Conservation (phyloP, 352 stramenopile species). For the Thalassiosira exigua region DNA sequence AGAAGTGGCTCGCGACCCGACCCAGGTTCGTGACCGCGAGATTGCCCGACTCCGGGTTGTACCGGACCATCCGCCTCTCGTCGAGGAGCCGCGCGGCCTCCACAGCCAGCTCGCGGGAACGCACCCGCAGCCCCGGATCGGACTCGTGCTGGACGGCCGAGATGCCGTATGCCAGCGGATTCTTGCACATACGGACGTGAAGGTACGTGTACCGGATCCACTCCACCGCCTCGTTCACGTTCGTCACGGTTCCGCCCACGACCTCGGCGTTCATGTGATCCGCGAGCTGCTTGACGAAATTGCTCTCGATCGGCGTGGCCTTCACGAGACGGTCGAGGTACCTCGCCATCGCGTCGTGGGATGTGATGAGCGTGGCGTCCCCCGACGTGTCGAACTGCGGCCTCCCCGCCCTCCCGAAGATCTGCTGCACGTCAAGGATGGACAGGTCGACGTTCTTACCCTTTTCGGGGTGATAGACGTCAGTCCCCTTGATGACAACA, state of each 20-base stretch:
- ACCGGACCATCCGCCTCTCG: conserved; percentile 88
- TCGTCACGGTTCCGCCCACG: conserved; percentile 97
- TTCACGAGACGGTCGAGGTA: conserved; percentile 96
- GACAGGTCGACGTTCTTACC: conserved; percentile 92
- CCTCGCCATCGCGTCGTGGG: conserved; percentile 88
- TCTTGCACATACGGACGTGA: conserved; percentile 98
- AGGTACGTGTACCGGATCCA: conserved; percentile 99
- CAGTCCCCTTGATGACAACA: conserved; percentile 99
- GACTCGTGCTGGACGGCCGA: conserved; percentile 90
- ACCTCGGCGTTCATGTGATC: conserved; percentile 99
- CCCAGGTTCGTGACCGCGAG: conserved; percentile 96
- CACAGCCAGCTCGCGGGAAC: conserved; percentile 71
- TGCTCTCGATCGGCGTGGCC: conserved; percentile 97
- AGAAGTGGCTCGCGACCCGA: conserved; percentile 98
- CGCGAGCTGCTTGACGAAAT: conserved; percentile 97
- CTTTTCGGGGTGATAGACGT: conserved; percentile 99
- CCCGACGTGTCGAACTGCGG: conserved; percentile 99
- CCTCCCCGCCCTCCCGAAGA: conserved; percentile 97
- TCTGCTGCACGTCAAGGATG: conserved; percentile 99
- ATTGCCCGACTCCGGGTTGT: conserved; percentile 86
- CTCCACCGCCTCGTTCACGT: conserved; percentile 93
- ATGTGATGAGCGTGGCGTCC: conserved; percentile 98
- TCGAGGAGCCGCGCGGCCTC: conserved; percentile 81
- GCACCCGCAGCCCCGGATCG: conserved; percentile 88
- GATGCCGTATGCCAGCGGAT: conserved; percentile 98